Evolutionary conservation across 148 eudicot genomes (phyloP).

Genomic region (Vaccinium corymbosum): DNA sequence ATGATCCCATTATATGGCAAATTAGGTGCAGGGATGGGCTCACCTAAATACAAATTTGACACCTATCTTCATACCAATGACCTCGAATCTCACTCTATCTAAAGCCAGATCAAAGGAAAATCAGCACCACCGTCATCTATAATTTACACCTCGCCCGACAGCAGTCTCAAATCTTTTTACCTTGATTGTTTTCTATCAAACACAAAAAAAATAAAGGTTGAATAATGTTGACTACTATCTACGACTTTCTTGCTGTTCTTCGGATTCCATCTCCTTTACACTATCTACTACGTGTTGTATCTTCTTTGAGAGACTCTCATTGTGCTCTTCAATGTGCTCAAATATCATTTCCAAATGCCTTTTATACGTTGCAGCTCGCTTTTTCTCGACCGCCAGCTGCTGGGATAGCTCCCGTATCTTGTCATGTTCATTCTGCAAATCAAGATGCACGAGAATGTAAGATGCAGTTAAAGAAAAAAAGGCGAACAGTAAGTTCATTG

Average conservation of each 20-base stretch:
- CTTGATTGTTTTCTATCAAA: constrained; percentile 7
- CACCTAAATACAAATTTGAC: background rate
- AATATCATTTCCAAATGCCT: constrained; percentile 82
- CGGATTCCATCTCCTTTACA: constrained; percentile 71
- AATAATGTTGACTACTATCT: constrained; percentile 36
- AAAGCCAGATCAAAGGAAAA: constrained; percentile 5
- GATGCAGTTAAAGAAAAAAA: background rate
- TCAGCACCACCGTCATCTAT: background rate
- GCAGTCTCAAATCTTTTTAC: constrained; percentile 5
- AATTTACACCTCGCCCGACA: constrained; percentile 5
- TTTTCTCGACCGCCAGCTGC: constrained; percentile 81
- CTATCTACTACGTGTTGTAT: constrained; percentile 61
- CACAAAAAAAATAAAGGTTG: background rate
- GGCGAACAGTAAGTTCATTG: background rate
- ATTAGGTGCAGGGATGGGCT: background rate
- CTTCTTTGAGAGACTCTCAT: constrained; percentile 66
- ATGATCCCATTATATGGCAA: background rate
- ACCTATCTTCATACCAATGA: constrained; percentile 8
- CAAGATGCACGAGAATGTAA: background rate
- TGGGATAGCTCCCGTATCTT: constrained; percentile 85
- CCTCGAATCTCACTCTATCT: constrained; percentile 8
- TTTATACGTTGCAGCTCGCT: constrained; percentile 73
- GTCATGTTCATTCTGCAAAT: constrained; percentile 75
- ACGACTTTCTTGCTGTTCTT: constrained; percentile 39
- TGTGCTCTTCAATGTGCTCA: constrained; percentile 91